Conservation (phyloP, 192 early-diverging fungal species). For the Coemansia sp. region DNA sequence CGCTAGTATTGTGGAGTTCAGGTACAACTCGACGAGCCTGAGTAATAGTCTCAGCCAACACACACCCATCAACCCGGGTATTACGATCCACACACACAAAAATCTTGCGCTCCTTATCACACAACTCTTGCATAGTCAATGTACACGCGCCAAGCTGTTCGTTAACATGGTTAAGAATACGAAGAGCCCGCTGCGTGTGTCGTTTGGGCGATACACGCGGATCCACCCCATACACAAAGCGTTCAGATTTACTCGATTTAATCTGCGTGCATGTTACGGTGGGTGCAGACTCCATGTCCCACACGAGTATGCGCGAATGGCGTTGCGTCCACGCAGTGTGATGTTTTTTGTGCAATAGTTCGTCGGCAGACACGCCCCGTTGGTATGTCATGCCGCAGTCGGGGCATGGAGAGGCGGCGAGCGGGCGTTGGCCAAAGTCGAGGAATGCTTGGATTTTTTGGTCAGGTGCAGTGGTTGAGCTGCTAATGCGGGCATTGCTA, state of each 20-base stretch:
- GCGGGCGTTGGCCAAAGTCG: slow-evolving; percentile 50
- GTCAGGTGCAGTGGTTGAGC: neutral
- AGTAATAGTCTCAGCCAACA: slow-evolving; percentile 49
- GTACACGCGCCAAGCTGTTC: slow-evolving; percentile 46
- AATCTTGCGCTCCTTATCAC: slow-evolving; percentile 29
- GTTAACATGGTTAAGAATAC: slow-evolving; percentile 43
- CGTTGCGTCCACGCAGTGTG: slow-evolving; percentile 37
- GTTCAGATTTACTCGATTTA: too few species aligned
- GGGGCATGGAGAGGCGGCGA: slow-evolving; percentile 25
- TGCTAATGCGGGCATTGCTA: too few species aligned
- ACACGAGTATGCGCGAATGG: slow-evolving; percentile 15
- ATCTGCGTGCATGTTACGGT: too few species aligned
- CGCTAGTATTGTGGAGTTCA: too few species aligned
- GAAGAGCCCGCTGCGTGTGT: slow-evolving; percentile 29
- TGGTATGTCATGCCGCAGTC: slow-evolving; percentile 54
- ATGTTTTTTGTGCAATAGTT: slow-evolving; percentile 33
- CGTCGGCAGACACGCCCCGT: slow-evolving; percentile 48
- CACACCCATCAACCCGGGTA: slow-evolving; percentile 46
- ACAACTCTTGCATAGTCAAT: slow-evolving; percentile 19
- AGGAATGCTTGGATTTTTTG: slow-evolving; percentile 49
- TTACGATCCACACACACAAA: slow-evolving; percentile 36
- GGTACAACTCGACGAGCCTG: slow-evolving; percentile 20
- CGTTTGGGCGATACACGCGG: slow-evolving; percentile 18
- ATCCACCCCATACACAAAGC: slow-evolving; percentile 7
- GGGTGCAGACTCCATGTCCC: slow-evolving; percentile 1